Conservation (phyloP, 2,329 filamentous ascomycete genomes). For the Pseudogymnoascus sp. region DNA sequence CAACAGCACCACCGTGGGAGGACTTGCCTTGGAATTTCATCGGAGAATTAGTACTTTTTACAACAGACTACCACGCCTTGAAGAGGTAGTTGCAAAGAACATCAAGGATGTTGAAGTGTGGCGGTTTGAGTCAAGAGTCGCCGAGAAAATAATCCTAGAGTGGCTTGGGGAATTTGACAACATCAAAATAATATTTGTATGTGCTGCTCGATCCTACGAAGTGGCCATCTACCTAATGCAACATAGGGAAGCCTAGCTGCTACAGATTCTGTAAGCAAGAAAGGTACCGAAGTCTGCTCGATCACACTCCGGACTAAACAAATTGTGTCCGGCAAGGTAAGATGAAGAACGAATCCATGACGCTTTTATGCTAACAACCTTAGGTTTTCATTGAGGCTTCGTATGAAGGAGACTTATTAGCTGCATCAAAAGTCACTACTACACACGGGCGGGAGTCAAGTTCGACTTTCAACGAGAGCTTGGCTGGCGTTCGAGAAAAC, state of each 20-base stretch:
- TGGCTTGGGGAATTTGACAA: not conserved
- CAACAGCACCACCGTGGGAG: slow-evolving; percentile 15
- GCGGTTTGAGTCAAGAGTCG: not conserved
- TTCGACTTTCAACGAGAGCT: slow-evolving; percentile 12
- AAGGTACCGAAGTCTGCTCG: not conserved
- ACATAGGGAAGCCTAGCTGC: not conserved
- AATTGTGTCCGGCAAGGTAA: not conserved
- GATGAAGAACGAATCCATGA: not conserved
- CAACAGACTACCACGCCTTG: not conserved
- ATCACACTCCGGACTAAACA: not conserved
- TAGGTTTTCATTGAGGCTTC: not conserved
- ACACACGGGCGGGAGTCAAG: slow-evolving; percentile 18
- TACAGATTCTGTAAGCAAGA: not conserved
- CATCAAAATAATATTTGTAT: not conserved
- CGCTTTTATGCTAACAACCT: not conserved
- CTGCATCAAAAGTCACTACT: slow-evolving; percentile 11
- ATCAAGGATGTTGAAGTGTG: not conserved
- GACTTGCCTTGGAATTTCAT: slow-evolving; percentile 18
- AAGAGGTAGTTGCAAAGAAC: not conserved
- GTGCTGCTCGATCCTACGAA: not conserved
- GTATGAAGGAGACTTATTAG: not conserved
- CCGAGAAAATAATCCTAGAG: not conserved
- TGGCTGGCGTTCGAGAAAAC: slow-evolving; percentile 17
- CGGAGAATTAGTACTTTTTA: slow-evolving; percentile 8
- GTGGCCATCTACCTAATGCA: not conserved